phyloP scores from a whole-genome alignment of 768 basidiomycete species.

The Hebeloma cylindrosporum region DNA sequence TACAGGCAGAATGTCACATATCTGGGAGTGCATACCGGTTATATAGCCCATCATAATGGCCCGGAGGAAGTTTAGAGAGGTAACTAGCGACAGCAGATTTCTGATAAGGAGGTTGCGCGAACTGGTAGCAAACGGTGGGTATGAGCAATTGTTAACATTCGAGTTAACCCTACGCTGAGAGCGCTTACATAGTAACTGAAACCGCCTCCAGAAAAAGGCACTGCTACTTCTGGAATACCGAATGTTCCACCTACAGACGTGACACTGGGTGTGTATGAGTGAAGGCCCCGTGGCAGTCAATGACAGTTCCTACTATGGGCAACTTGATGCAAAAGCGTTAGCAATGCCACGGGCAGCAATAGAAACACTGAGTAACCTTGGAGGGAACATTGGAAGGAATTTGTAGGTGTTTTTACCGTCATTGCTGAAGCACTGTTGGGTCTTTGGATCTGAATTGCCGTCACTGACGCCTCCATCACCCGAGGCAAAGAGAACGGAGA shows the following conservation, averaged over 20 bases:
- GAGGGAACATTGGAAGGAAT: conserved; percentile 63
- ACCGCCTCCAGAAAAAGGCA: conserved; percentile 66
- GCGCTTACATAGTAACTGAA: conserved; percentile 67
- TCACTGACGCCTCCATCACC: conserved; percentile 72
- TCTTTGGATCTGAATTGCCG: conserved; percentile 47
- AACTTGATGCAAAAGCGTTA: conserved; percentile 21
- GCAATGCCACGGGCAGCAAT: conserved; percentile 26
- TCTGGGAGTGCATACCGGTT: too few species aligned
- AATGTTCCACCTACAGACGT: conserved; percentile 68
- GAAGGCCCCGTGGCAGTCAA: background rate
- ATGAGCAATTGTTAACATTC: background rate
- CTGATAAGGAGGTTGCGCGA: conserved; percentile 56
- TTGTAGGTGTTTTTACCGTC: conserved; percentile 49
- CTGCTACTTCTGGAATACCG: conserved; percentile 52
- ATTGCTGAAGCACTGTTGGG: conserved; percentile 56
- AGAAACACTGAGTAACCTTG: conserved; percentile 39
- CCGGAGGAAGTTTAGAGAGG: too few species aligned
- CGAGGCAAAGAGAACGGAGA: conserved; percentile 61
- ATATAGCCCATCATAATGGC: too few species aligned
- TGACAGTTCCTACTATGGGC: conserved; percentile 44
- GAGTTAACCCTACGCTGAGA: too few species aligned
- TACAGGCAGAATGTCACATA: too few species aligned
- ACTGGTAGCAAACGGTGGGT: conserved; percentile 32
- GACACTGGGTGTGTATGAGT: conserved; percentile 43
- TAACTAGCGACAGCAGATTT: too few species aligned